phyloP scores from a whole-genome alignment of 2,329 filamentous ascomycete genomes.

The Epichloe gansuensis region DNA sequence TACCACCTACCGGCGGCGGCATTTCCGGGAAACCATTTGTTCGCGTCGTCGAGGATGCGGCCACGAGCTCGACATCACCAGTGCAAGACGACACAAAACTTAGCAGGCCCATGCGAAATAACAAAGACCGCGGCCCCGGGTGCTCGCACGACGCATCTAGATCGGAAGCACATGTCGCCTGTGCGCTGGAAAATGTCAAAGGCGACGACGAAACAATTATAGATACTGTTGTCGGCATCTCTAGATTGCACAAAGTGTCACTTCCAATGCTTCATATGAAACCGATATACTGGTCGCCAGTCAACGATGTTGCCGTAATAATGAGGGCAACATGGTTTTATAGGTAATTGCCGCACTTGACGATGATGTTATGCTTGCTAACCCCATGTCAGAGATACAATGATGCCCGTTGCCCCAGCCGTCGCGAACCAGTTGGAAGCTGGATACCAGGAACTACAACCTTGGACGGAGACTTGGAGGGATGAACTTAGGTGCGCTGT shows the following conservation, averaged over 20 bases:
- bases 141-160: background rate
- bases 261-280: slow-evolving; percentile 78
- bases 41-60: background rate
- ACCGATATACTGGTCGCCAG: slow-evolving; percentile 93
- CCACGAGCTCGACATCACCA: background rate
- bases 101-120: background rate
- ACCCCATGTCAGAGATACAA: slow-evolving; percentile 51
- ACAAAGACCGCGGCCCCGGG: background rate
- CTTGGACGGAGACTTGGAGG: slow-evolving; percentile 84
- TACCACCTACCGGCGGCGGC: background rate
- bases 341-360: slow-evolving; percentile 30
- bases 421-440: slow-evolving; percentile 86
- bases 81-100: background rate
- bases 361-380: slow-evolving; percentile 6
- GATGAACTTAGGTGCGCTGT: slow-evolving; percentile 85
- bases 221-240: slow-evolving; percentile 74
- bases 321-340: slow-evolving; percentile 94
- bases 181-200: slow-evolving; percentile 16
- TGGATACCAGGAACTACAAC: slow-evolving; percentile 76
- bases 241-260: slow-evolving; percentile 78
- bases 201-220: slow-evolving; percentile 3
- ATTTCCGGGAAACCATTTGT: background rate
- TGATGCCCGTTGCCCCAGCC: slow-evolving; percentile 73
- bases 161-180: background rate
- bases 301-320: slow-evolving; percentile 77